Evolutionary conservation across 202 grass and related monocot genomes (phyloP).

Genomic region (Elaeis oleifera): DNA sequence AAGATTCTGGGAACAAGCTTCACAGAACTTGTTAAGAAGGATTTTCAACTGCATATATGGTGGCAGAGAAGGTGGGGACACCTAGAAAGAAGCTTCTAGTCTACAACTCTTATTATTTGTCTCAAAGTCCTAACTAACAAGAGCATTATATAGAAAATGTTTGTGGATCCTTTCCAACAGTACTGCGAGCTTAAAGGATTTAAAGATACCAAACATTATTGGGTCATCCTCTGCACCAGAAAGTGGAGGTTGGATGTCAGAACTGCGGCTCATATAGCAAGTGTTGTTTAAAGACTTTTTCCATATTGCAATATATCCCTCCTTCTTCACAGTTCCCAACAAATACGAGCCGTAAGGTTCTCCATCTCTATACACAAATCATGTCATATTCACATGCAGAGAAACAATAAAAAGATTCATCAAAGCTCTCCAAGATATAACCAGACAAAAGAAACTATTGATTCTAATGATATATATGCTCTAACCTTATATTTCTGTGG

Average conservation of each 20-base stretch:
- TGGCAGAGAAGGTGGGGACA: too few relatives aligned
- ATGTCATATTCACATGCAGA: slow-evolving; percentile 2
- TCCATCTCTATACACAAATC: slow-evolving; percentile 31
- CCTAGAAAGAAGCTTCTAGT: not conserved
- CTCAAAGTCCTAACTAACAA: not conserved
- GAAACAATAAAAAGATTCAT: not conserved
- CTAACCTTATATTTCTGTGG: too few relatives aligned
- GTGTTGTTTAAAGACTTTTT: slow-evolving; percentile 38
- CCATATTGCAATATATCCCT: slow-evolving; percentile 51
- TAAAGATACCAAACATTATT: slow-evolving; percentile 39
- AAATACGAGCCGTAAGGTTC: slow-evolving; percentile 32
- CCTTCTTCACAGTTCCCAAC: slow-evolving; percentile 39
- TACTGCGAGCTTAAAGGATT: not conserved
- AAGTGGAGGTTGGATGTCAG: slow-evolving; percentile 21
- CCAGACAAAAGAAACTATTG: not conserved
- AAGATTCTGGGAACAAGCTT: too few relatives aligned
- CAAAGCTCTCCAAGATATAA: not conserved
- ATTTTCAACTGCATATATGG: too few relatives aligned
- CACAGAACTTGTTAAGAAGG: too few relatives aligned
- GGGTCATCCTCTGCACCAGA: slow-evolving; percentile 29
- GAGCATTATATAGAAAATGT: not conserved
- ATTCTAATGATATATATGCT: not conserved
- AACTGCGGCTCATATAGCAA: slow-evolving; percentile 28
- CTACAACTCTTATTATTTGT: not conserved
- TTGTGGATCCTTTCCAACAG: not conserved